Evolutionary conservation across 768 basidiomycete genomes (phyloP).

Genomic region (Leccinum pellstonianum): DNA sequence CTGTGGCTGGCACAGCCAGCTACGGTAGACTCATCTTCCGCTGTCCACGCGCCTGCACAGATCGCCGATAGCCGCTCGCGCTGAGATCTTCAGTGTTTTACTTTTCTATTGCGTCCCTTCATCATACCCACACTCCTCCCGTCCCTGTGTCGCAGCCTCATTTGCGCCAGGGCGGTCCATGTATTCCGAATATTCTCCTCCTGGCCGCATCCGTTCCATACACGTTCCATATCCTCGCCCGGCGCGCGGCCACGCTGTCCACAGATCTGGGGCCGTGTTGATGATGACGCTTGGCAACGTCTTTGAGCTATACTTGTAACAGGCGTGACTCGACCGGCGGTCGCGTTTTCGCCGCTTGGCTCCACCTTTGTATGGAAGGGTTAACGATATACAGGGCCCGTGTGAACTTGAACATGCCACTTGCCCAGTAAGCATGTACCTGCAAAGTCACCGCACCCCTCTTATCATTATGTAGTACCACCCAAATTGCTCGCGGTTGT

Average conservation of each 20-base stretch:
- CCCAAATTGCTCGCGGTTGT: not conserved
- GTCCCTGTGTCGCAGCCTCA: constrained; percentile 7
- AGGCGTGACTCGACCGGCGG: not conserved
- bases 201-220: not conserved
- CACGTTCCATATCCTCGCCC: not conserved
- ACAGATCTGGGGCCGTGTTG: not conserved
- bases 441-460: not conserved
- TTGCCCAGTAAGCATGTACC: not conserved
- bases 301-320: not conserved
- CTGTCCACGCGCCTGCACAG: constrained; percentile 3
- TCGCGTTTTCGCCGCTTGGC: not conserved
- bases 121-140: not conserved
- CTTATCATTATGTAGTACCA: not conserved
- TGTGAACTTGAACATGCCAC: not conserved
- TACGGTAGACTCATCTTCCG: constrained; percentile 6
- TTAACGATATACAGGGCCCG: not conserved
- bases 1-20: constrained; percentile 13
- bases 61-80: constrained; percentile 7
- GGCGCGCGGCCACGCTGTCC: not conserved
- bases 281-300: not conserved
- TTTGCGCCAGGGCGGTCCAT: constrained; percentile 9
- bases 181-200: not conserved
- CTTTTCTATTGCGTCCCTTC: not conserved
- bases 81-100: not conserved
- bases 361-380: not conserved